Base-by-base conservation (phyloP, 768 basidiomycete species). In the Hypholoma fasciculare region DNA sequence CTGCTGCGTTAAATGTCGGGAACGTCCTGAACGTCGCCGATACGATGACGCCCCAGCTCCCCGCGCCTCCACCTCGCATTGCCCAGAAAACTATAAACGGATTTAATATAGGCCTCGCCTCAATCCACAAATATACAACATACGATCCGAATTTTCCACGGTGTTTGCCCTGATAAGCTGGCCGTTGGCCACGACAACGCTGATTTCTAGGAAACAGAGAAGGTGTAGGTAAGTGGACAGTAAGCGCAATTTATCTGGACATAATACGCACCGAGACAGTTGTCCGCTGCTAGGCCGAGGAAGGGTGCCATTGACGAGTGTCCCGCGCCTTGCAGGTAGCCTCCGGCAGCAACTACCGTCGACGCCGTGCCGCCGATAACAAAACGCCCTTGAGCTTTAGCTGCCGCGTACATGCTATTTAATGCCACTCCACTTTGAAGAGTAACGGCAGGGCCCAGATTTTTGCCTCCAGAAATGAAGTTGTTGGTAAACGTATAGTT, bases 51-150 rank as follows among this genome's bases (percentile, higher is more conserved):
- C 79, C 82, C 47, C 71, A 83, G 0, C 78, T 83, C 12, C 78
- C 74, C 4, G 81, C 82, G 0, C 83, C 83, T 1, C 76, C 76
- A 0, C 82, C 82, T 36, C 82, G 72, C 51, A 85, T 62, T 0
- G 83, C 82, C 77, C 80, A 85, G 68, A 81, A 84, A 4, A 84
- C 51, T 52, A 20, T 1, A 17, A 40, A 38, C 26, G 12, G 13
- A 37, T 23, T 23, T 12, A 19, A 37, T 23, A 26, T 40, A 2
- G 38, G 4, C 6, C 1, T 7, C 5, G 27, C 14, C 1, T 7
- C 17, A 40, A 9, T 4, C 7, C 7, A 20, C 16, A 7, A 16
- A 17, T 9, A 2, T 17, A 17, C 5, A 17, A 52, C 51, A 23
- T 42, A 52, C 51, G 72, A 54, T 84, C 79, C 3, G 68, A 13